A percentile compares a stretch with the other conserved stretches of the same genome.
Evolutionary conservation across 371 early-diverging fungal species (phyloP).

Genomic region (Nematocida minor): DNA sequence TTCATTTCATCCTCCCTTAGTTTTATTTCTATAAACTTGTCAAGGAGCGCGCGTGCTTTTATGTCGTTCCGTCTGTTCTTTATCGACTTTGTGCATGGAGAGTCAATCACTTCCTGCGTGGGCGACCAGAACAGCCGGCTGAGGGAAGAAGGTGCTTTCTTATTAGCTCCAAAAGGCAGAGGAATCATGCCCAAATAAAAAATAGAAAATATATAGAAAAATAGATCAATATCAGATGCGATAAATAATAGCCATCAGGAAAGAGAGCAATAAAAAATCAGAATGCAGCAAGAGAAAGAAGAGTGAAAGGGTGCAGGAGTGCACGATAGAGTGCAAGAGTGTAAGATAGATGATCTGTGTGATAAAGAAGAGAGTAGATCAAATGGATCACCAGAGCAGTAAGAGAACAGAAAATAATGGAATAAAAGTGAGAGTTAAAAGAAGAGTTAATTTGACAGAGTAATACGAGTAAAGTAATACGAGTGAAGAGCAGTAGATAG

Average conservation of each 20-base stretch:
- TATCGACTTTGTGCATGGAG: constrained; percentile 36
- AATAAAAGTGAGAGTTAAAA: no score
- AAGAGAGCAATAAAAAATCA: background rate
- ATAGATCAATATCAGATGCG: background rate
- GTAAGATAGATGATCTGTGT: no score
- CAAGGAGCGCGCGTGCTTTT: constrained; percentile 22
- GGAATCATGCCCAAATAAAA: constrained; percentile 22
- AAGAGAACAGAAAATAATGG: no score
- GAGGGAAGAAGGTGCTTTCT: background rate
- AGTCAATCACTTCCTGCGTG: constrained; percentile 33
- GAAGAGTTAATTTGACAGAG: no score
- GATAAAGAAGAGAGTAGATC: no score
- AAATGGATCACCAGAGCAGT: no score
- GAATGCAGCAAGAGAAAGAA: no score
- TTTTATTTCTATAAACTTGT: constrained; percentile 45
- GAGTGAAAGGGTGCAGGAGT: no score
- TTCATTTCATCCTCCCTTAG: constrained; percentile 18
- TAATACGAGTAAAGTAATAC: no score
- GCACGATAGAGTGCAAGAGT: no score
- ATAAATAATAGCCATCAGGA: background rate
- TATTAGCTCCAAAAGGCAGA: constrained; percentile 8
- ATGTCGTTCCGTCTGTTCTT: constrained; percentile 29
- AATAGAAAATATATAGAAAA: constrained; percentile 19
- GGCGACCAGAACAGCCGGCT: constrained; percentile 24
- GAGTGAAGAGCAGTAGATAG: no score